A percentile compares a stretch with the other conserved stretches of the same genome.
Conservation (phyloP, 1,139 yeast species). For the Sporopachydermia cereana region DNA sequence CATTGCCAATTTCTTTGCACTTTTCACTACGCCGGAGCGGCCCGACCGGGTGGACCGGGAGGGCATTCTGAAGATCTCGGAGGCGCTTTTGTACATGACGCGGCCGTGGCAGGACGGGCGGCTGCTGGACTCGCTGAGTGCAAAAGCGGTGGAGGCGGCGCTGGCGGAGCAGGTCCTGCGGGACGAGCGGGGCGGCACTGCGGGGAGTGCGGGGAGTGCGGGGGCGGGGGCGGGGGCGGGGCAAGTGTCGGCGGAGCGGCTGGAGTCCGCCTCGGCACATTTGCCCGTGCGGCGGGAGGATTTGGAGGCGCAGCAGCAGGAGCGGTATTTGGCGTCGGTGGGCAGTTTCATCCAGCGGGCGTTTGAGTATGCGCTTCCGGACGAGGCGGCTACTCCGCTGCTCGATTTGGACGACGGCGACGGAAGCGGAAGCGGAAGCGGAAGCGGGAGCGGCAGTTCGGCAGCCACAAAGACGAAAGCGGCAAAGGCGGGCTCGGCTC, state of each 20-base stretch:
- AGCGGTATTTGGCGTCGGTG: constrained; percentile 76
- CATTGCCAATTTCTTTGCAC: constrained; percentile 65
- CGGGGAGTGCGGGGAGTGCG: not conserved
- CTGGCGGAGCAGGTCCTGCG: constrained; percentile 48
- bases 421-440: no score
- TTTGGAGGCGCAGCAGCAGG: constrained; percentile 60
- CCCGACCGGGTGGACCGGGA: constrained; percentile 61
- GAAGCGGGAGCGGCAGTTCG: no score
- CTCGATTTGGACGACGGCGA: constrained; percentile 27
- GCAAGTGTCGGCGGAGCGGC: not conserved
- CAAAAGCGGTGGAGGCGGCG: constrained; percentile 47
- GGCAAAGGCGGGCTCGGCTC: constrained; percentile 28
- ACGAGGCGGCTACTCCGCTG: constrained; percentile 32
- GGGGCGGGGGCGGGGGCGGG: not conserved
- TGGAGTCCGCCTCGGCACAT: constrained; percentile 10
- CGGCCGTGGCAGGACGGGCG: constrained; percentile 72
- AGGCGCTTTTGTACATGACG: constrained; percentile 72
- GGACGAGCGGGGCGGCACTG: constrained; percentile 21
- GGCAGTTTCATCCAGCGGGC: constrained; percentile 80
- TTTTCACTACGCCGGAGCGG: constrained; percentile 30
- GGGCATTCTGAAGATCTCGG: constrained; percentile 73
- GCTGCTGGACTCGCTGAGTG: constrained; percentile 48
- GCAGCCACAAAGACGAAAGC: no score
- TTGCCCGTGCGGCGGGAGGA: constrained; percentile 44
- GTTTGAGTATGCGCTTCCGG: constrained; percentile 82